Evolutionary conservation across 2,329 filamentous ascomycete genomes (phyloP).

Genomic region (Microsporum audouinii): DNA sequence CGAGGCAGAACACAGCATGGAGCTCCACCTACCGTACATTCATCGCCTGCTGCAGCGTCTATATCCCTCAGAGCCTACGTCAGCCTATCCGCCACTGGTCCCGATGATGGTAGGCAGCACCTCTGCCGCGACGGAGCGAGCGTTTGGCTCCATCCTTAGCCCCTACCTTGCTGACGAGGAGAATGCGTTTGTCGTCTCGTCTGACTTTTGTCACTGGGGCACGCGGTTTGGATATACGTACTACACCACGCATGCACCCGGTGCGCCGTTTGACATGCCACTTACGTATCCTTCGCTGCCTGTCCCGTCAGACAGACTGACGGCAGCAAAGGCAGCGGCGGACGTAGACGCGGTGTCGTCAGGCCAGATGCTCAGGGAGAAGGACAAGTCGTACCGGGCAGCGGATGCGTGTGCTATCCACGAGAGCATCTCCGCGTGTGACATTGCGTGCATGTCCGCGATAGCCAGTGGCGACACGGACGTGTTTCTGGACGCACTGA

Average conservation of each 20-base stretch:
- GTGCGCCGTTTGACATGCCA: conserved; percentile 26
- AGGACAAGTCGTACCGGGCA: conserved; percentile 21
- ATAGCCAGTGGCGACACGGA: conserved; percentile 65
- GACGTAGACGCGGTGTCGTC: conserved; percentile 22
- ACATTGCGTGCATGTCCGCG: conserved; percentile 71
- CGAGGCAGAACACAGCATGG: conserved; percentile 78
- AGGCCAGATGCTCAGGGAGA: conserved; percentile 22
- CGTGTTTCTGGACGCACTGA: conserved; percentile 57
- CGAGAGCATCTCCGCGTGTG: conserved; percentile 70
- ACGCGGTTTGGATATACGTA: conserved; percentile 69
- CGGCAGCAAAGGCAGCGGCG: conserved; percentile 19
- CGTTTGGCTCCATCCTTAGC: conserved; percentile 58
- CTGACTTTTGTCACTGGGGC: conserved; percentile 97
- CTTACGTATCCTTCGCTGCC: conserved; percentile 23
- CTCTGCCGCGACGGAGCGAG: conserved; percentile 51
- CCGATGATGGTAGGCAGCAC: conserved; percentile 80
- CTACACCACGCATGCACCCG: conserved; percentile 49
- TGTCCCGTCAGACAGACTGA: conserved; percentile 23
- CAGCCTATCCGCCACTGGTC: conserved; percentile 60
- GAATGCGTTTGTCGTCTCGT: conserved; percentile 79
- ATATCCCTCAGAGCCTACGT: conserved; percentile 37
- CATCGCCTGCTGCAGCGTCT: conserved; percentile 59
- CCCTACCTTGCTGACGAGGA: conserved; percentile 62
- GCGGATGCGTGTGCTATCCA: conserved; percentile 49
- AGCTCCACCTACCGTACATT: conserved; percentile 94